Evolutionary conservation across 1,284 basidiomycete genomes (phyloP).

Genomic region (Ustilago trichophora): DNA sequence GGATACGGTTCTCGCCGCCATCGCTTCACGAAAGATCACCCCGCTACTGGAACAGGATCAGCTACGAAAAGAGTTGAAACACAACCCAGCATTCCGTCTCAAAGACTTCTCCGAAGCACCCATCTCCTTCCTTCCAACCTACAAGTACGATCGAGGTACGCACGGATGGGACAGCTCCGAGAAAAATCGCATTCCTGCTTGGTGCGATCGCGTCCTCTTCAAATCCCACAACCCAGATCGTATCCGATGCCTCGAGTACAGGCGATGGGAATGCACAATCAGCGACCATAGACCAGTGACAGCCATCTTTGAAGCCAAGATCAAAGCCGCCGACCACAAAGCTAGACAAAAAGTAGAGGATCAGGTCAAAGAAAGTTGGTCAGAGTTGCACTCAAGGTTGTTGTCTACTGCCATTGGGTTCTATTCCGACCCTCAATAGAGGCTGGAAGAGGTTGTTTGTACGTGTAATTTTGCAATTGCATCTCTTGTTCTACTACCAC

Average conservation of each 20-base stretch:
- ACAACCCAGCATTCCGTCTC: conserved; percentile 84
- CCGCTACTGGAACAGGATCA: conserved; percentile 83
- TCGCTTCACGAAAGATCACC: conserved; percentile 75
- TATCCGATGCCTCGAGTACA: conserved; percentile 66
- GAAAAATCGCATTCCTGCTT: conserved; percentile 87
- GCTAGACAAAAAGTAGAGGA: conserved; percentile 16
- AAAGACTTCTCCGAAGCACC: conserved; percentile 81
- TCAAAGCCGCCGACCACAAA: conserved; percentile 34
- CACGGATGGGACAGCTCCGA: conserved; percentile 85
- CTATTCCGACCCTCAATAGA: conserved; percentile 28
- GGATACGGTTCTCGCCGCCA: conserved; percentile 78
- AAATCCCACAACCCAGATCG: conserved; percentile 73
- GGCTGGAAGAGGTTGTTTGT: too few species aligned
- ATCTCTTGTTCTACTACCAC: too few species aligned
- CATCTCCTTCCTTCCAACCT: conserved; percentile 74
- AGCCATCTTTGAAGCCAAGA: conserved; percentile 40
- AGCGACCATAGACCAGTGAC: conserved; percentile 66
- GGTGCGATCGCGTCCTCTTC: conserved; percentile 94
- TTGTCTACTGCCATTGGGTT: conserved; percentile 4
- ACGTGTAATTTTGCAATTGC: too few species aligned
- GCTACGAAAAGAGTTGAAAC: conserved; percentile 83
- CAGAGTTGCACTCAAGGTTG: conserved; percentile 9
- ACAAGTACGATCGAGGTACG: conserved; percentile 86
- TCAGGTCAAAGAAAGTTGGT: conserved; percentile 20
- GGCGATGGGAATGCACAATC: conserved; percentile 63